Conservation (phyloP, 371 early-diverging fungal species). For the Conidiobolus incongruus region DNA sequence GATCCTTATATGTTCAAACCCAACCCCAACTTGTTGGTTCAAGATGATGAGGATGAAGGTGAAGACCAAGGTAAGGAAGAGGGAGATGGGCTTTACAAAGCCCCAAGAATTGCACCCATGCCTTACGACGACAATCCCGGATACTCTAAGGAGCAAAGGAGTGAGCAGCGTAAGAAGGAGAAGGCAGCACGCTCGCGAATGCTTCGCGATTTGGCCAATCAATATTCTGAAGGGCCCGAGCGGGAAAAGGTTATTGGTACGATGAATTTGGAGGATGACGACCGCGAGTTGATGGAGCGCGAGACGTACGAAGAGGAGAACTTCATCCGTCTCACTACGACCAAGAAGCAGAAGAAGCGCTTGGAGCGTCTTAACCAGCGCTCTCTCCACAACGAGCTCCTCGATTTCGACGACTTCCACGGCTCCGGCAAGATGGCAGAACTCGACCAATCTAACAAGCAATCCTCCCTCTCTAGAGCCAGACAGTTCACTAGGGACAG, state of each 20-base stretch:
- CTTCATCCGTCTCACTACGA: constrained; percentile 53
- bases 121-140: constrained; percentile 49
- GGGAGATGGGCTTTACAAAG: constrained; percentile 71
- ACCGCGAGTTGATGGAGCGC: constrained; percentile 32
- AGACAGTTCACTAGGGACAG: no score
- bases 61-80: constrained; percentile 8
- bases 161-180: constrained; percentile 33
- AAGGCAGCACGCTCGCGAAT: constrained; percentile 67
- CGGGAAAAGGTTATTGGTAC: constrained; percentile 45
- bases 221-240: constrained; percentile 78
- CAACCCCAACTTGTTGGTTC: constrained; percentile 46
- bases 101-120: constrained; percentile 73
- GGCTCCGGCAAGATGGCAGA: no score
- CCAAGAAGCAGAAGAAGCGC: constrained; percentile 50
- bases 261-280: constrained; percentile 27
- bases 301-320: constrained; percentile 74
- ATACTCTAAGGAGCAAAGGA: constrained; percentile 26
- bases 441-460: no score
- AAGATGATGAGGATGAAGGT: constrained; percentile 10
- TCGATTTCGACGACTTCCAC: no score
- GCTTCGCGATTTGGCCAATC: constrained; percentile 60
- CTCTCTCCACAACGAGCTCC: not conserved
- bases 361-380: constrained; percentile 13
- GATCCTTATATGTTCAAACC: constrained; percentile 76
- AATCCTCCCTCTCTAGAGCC: no score